phyloP scores from a whole-genome alignment of 352 stramenopile genomes.

The Phytophthora ohioensis region DNA sequence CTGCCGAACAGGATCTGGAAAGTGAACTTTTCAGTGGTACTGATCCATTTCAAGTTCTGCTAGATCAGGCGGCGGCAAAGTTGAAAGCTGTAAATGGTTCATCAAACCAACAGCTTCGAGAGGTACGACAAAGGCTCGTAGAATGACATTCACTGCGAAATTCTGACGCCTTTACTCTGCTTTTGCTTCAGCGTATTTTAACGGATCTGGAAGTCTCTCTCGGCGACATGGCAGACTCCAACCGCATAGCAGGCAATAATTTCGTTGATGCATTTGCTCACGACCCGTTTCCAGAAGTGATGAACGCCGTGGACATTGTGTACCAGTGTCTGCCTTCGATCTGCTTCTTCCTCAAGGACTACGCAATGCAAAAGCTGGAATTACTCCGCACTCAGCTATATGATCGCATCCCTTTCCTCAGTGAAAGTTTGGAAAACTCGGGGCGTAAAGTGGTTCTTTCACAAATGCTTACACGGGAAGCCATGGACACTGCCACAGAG shows the following conservation, averaged over 20 bases:
- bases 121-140: slow-evolving; percentile 24
- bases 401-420: slow-evolving; percentile 50
- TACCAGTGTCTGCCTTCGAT: slow-evolving; percentile 51
- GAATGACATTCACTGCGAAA: neutral
- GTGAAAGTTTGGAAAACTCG: slow-evolving; percentile 20
- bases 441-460: slow-evolving; percentile 37
- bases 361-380: slow-evolving; percentile 45
- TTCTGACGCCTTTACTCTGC: neutral
- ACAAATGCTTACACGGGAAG: slow-evolving; percentile 27
- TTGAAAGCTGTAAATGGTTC: slow-evolving; percentile 6
- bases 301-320: slow-evolving; percentile 36
- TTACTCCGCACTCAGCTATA: slow-evolving; percentile 48
- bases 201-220: slow-evolving; percentile 56
- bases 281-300: slow-evolving; percentile 34
- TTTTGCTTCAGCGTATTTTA: slow-evolving; percentile 37
- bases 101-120: slow-evolving; percentile 23
- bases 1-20: slow-evolving; percentile 38
- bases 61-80: slow-evolving; percentile 31
- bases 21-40: slow-evolving; percentile 28
- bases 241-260: slow-evolving; percentile 46
- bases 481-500: slow-evolving; percentile 39
- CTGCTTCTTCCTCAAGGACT: slow-evolving; percentile 56
- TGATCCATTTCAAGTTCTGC: slow-evolving; percentile 35
- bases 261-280: slow-evolving; percentile 42
- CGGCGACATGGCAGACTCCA: slow-evolving; percentile 44